Evolutionary conservation across 2,329 filamentous ascomycete genomes (phyloP).

Genomic region (Xylariaceae sp.): DNA sequence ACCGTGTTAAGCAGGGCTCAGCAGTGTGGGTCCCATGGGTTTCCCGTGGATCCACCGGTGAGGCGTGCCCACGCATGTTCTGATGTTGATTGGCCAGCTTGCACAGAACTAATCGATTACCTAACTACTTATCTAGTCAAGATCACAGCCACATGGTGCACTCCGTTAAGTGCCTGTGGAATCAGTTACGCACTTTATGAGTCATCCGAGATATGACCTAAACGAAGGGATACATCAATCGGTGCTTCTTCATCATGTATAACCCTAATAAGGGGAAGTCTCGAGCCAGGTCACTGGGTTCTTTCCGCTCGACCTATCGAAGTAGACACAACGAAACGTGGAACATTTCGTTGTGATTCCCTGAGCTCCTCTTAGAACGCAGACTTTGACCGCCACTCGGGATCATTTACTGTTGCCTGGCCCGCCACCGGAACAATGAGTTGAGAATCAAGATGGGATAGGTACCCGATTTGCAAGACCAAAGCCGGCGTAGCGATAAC

Average conservation of each 20-base stretch:
- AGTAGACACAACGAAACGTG: too few species aligned
- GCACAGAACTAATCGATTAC: too few species aligned
- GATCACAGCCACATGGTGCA: too few species aligned
- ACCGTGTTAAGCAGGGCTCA: not conserved
- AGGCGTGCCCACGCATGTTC: not conserved
- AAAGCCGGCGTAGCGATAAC: not conserved
- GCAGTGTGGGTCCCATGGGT: not conserved
- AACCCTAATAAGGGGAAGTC: not conserved
- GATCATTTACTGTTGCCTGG: not conserved
- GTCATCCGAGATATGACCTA: too few species aligned
- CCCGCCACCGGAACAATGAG: not conserved
- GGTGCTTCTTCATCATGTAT: too few species aligned
- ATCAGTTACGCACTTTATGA: too few species aligned
- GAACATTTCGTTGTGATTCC: not conserved
- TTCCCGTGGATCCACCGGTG: not conserved
- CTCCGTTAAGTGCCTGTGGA: too few species aligned
- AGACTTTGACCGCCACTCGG: not conserved
- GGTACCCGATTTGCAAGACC: not conserved
- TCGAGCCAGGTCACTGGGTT: not conserved
- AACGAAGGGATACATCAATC: too few species aligned
- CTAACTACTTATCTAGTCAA: too few species aligned
- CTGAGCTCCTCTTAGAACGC: not conserved
- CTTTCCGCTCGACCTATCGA: not conserved
- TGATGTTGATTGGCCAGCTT: constrained; percentile 7
- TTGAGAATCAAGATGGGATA: not conserved